Base-by-base conservation (phyloP, 1,284 basidiomycete genomes). In the Fomes fomentarius region DNA sequence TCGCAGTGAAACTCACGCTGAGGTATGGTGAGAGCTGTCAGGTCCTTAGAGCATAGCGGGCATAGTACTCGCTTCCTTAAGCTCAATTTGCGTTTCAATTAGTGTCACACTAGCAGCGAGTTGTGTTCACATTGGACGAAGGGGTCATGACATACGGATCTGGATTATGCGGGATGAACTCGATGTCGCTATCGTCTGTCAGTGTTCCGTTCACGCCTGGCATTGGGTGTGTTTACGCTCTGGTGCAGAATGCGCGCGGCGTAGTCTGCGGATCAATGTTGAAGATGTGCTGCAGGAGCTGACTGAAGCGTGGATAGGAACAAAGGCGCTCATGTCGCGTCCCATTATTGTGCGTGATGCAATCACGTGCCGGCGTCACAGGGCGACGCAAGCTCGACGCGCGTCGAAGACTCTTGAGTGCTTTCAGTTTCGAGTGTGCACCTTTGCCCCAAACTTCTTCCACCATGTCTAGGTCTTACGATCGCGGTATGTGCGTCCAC, bases 401-500 rank as follows among this genome's bases (percentile, higher is more conserved):
- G 84, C 80, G 84, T 85, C 72, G 53, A 43, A 25, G 35, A 49
- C 2, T n/a, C n/a, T 24, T 28, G 31, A 41, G 14, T 14, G 17
- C 26, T 50, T 22, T 25, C 22, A 34, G 30, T 8, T 22, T 71
- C 49, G 47, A 34, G n/a, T 41, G 25, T 35, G 15, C 37, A 30
- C 17, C 9, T 40, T 26, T 46, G 35, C 40, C 35, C 17, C 28
- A 28, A 31, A 31, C 44, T 43, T 33, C 38, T 35, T 26, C 38
- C 40, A 59, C 31, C 60, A 88, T 88, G 86, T 88, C 87, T 57
- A 85, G 87, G 74, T 89, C 87, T 46, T 90, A 90, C 76, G 87
- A 90, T 81, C 84, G 87, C 78, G 87, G 87, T 88, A 69, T 45
- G 78, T 59, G 11, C 5, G 1, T 3, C 1, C 14, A 15, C n/a